Evolutionary conservation across 2,329 filamentous ascomycete species (phyloP), one percentile per base, ranked within the genome.

Genomic region (Fusarium protoensiforme): DNA sequence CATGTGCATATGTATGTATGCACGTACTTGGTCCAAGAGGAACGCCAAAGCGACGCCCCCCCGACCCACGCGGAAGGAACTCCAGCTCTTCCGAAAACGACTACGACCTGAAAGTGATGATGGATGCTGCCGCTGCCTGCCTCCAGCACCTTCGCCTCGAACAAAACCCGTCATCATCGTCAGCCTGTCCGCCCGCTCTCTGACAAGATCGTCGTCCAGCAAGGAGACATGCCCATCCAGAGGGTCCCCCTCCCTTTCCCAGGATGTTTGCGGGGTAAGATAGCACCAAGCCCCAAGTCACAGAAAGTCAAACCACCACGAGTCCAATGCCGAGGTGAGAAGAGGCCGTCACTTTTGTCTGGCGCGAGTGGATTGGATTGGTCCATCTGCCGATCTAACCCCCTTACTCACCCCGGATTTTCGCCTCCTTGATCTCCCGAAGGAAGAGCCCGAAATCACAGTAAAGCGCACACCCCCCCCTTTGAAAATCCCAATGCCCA

Each of bases 261-360:
- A 33, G 59, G 39, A 27, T 14, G 24, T 61, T 73, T 72, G 69
- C 69, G 70, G 70, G 69, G 70, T 73, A 72, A 59, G n/a, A 43
- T 9, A 43, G 39, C 20, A 43, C 39, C 20, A 20, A 27, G 48
- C 27, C 18, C 20, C n/a, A n/a, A 43, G 58, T 61, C 14, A 36
- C 43, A 41, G 20, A 69, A 68, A 62, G 64, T 53, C 51, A 65
- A 65, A 70, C 31, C 43, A 33, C n/a, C 35, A 31, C 35, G 29
- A 61, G 27, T 20, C 54, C 61, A 70, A 43, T 66, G 63, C 53
- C 67, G 64, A 43, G n/a, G 16, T 14, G 11, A 6, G n/a, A 27
- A 58, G 38, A 48, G 36, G 20, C 31, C 31, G 29, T 46, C 18
- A 64, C 20, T 67, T 3, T 14, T 9, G 29, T n/a, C 22, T 38